Percentiles rank a stretch among this genome's conserved stretches.
Evolutionary conservation across 345 rosid genomes (phyloP).

Genomic region (Boechera stricta): DNA sequence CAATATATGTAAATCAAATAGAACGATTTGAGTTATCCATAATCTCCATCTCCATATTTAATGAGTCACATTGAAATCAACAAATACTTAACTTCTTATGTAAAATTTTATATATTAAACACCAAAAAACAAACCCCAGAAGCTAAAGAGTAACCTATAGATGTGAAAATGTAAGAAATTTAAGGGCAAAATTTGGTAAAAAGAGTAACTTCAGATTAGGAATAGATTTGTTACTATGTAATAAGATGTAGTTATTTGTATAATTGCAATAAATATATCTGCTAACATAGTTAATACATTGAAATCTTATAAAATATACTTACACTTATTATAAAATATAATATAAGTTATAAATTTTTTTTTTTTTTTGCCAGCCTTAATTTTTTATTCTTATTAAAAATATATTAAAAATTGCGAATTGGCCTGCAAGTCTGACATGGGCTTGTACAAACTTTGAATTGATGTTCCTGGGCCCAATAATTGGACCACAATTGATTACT

Average conservation of each 20-base stretch:
- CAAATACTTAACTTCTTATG: not conserved
- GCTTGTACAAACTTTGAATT: not conserved
- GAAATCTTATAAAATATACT: too few species aligned
- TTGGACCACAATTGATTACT: not conserved
- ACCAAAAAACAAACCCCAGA: not conserved
- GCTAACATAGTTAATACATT: too few species aligned
- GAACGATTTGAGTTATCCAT: conserved; percentile 1
- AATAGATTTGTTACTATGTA: too few species aligned
- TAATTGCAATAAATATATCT: too few species aligned
- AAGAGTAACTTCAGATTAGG: too few species aligned
- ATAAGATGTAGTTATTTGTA: too few species aligned
- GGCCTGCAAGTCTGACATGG: not conserved
- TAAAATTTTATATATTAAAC: not conserved
- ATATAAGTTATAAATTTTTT: too few species aligned
- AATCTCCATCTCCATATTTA: not conserved
- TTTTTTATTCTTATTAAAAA: not conserved
- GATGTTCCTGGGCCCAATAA: not conserved
- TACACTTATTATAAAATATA: too few species aligned
- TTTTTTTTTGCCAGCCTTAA: too few species aligned
- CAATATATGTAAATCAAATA: not conserved
- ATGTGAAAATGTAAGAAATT: not conserved
- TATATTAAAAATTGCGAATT: not conserved
- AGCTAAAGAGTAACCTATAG: not conserved
- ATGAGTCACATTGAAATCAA: not conserved
- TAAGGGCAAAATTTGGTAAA: not conserved